phyloP scores from a whole-genome alignment of 768 basidiomycete genomes.

The Rhodosporidiobolus odoratus region DNA sequence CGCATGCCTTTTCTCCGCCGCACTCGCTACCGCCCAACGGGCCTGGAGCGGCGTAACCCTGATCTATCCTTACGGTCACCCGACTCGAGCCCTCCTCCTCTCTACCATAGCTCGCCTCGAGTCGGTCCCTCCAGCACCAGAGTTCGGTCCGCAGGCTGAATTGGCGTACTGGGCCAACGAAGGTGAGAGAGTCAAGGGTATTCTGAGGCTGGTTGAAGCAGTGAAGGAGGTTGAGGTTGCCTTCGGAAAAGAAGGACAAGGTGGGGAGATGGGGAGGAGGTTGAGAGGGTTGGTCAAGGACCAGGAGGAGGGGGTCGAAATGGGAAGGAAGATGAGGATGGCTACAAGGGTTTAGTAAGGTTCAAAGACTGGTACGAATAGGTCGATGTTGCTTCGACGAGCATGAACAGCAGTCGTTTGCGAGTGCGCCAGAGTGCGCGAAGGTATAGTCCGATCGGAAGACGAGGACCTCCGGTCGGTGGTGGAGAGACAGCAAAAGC shows the following conservation, averaged over 20 bases:
- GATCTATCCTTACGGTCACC: slow-evolving; percentile 26
- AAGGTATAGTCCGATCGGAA: no score
- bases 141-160: slow-evolving; percentile 2
- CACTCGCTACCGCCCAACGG: slow-evolving; percentile 46
- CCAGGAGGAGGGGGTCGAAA: slow-evolving; percentile 19
- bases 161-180: slow-evolving; percentile 16
- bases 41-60: background rate
- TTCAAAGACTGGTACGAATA: background rate
- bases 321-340: slow-evolving; percentile 5
- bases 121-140: background rate
- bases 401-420: no score
- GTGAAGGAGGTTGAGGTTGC: slow-evolving; percentile 9
- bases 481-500: no score
- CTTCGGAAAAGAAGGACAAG: slow-evolving; percentile 6
- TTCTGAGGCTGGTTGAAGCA: background rate
- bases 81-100: slow-evolving; percentile 17
- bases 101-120: slow-evolving; percentile 28
- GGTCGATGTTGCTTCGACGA: no score
- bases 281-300: slow-evolving; percentile 12
- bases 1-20: slow-evolving; percentile 45
- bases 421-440: no score
- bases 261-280: slow-evolving; percentile 11
- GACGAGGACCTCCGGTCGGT: no score
- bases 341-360: background rate
- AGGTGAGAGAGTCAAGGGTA: background rate